Conservation (phyloP, 2,329 filamentous ascomycete species). For the Colletotrichum sp. region DNA sequence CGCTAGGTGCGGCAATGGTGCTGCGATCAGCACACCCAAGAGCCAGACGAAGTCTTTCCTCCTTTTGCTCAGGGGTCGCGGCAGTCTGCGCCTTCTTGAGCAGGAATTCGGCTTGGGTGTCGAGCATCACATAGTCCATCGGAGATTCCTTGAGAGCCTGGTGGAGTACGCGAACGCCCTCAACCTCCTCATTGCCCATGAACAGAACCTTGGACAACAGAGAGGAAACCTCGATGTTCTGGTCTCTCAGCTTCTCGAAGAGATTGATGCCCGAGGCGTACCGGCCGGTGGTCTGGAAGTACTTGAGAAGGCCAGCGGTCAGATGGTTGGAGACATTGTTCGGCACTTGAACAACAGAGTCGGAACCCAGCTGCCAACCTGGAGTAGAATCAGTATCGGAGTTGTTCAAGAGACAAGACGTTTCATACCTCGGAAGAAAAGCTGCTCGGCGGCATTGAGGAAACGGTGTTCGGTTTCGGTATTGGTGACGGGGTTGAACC, state of each 20-base stretch:
- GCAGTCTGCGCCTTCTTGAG: constrained; percentile 77
- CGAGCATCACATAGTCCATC: constrained; percentile 97
- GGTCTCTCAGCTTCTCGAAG: constrained; percentile 91
- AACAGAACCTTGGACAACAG: constrained; percentile 89
- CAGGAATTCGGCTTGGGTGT: constrained; percentile 92
- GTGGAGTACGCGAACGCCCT: constrained; percentile 86
- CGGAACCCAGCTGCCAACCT: constrained; percentile 96
- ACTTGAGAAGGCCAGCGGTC: constrained; percentile 90
- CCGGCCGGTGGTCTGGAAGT: constrained; percentile 93
- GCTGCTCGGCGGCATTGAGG: constrained; percentile 87
- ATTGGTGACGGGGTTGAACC: constrained; percentile 97
- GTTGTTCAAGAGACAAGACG: background rate
- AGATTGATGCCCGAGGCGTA: constrained; percentile 96
- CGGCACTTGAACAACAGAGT: constrained; percentile 95
- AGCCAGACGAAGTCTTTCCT: constrained; percentile 80
- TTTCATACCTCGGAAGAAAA: constrained; percentile 85
- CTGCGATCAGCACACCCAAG: constrained; percentile 92
- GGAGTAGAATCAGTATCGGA: constrained; percentile 16
- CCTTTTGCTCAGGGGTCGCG: constrained; percentile 57
- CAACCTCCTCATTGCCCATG: constrained; percentile 96
- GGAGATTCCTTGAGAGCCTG: constrained; percentile 88
- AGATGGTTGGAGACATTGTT: constrained; percentile 97
- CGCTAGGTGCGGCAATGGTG: constrained; percentile 93
- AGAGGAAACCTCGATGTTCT: constrained; percentile 93
- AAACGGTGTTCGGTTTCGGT: constrained; percentile 99